phyloP scores from a whole-genome alignment of 306 rosid genomes.

The Benincasa hispida region DNA sequence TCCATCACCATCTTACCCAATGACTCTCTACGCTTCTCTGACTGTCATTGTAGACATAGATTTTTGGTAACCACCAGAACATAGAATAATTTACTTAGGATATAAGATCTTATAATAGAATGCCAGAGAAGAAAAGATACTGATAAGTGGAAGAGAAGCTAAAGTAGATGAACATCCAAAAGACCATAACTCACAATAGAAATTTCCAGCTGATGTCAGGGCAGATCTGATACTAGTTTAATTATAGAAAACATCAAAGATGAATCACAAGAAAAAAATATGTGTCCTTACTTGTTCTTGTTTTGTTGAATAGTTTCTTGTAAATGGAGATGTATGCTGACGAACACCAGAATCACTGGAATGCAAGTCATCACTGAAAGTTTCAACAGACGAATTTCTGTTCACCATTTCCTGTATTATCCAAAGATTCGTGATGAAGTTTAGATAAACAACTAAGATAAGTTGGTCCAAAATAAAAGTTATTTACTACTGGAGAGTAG shows the following conservation, averaged over 20 bases:
- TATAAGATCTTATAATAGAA: neutral
- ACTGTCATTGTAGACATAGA: slow-evolving; percentile 29
- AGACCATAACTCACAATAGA: neutral
- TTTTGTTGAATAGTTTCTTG: slow-evolving; percentile 56
- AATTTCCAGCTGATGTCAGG: neutral
- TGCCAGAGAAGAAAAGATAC: neutral
- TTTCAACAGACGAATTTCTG: slow-evolving; percentile 33
- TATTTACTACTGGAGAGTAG: neutral
- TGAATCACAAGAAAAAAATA: neutral
- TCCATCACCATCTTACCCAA: slow-evolving; percentile 62
- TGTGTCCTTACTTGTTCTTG: slow-evolving; percentile 51
- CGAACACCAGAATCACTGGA: slow-evolving; percentile 37
- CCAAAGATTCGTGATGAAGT: neutral
- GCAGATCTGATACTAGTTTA: neutral
- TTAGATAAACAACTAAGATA: neutral
- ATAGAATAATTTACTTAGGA: neutral
- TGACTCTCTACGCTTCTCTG: slow-evolving; percentile 74
- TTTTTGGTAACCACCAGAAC: neutral
- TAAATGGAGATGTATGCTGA: slow-evolving; percentile 39
- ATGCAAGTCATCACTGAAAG: slow-evolving; percentile 21
- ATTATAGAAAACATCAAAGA: neutral
- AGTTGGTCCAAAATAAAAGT: neutral
- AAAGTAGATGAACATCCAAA: neutral
- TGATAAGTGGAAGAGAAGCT: neutral
- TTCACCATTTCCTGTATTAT: slow-evolving; percentile 44